phyloP scores from a whole-genome alignment of 331 rosid genomes.

The Arachis monticola region DNA sequence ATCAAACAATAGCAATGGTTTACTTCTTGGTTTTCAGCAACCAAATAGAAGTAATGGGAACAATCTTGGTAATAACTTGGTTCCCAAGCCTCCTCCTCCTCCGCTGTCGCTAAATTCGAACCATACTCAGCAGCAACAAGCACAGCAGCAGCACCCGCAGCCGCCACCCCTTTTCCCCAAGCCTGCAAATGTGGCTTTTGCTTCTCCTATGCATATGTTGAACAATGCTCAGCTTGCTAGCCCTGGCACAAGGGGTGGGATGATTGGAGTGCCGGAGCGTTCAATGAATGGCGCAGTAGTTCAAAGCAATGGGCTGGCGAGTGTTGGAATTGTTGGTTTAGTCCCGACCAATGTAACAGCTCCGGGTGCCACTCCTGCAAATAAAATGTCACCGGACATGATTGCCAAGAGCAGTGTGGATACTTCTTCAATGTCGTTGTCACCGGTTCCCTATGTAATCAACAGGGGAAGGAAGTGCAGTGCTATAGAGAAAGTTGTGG shows the following conservation, averaged over 20 bases:
- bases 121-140: conserved; percentile 55
- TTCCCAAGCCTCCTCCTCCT: conserved; percentile 52
- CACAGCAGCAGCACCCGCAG: conserved; percentile 51
- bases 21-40: conserved; percentile 66
- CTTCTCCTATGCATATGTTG: conserved; percentile 58
- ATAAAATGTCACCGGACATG: conserved; percentile 60
- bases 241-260: conserved; percentile 55
- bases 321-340: conserved; percentile 58
- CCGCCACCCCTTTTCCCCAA: conserved; percentile 79
- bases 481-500: conserved; percentile 81
- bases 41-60: conserved; percentile 51
- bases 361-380: conserved; percentile 56
- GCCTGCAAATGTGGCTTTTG: conserved; percentile 64
- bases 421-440: conserved; percentile 57
- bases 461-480: conserved; percentile 67
- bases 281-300: conserved; percentile 49
- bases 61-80: conserved; percentile 50
- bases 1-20: conserved; percentile 45
- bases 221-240: conserved; percentile 61
- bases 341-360: conserved; percentile 47
- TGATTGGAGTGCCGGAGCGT: conserved; percentile 54
- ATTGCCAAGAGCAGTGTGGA: conserved; percentile 47
- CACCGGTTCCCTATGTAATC: conserved; percentile 77
- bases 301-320: conserved; percentile 46
- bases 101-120: conserved; percentile 50